Evolutionary conservation across 345 rosid species (phyloP).

Genomic region (Melaleuca quinquenervia): DNA sequence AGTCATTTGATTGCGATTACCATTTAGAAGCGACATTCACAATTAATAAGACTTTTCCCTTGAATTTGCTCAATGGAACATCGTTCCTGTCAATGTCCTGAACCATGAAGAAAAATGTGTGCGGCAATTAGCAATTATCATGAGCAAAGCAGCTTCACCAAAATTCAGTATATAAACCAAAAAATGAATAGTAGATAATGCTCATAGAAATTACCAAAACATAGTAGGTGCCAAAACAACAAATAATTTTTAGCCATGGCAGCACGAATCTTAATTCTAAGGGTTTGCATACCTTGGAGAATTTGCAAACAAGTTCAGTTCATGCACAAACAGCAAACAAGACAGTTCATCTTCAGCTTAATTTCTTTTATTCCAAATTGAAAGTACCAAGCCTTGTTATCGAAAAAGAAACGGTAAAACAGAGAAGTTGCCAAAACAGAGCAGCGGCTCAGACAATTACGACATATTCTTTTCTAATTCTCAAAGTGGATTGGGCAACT

Average conservation of each 20-base stretch:
- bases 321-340: background rate
- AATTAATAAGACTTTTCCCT: slow-evolving; percentile 78
- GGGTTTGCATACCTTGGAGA: background rate
- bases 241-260: background rate
- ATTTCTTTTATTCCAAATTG: background rate
- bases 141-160: background rate
- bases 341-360: background rate
- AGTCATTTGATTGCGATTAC: slow-evolving; percentile 7
- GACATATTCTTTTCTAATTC: background rate
- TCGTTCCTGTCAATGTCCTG: slow-evolving; percentile 89
- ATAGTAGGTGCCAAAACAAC: background rate
- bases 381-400: background rate
- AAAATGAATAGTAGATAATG: background rate
- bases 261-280: background rate
- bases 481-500: background rate
- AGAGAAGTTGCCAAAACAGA: background rate
- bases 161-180: background rate
- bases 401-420: background rate
- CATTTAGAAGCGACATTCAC: slow-evolving; percentile 97
- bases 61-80: slow-evolving; percentile 63
- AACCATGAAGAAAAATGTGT: background rate
- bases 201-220: background rate
- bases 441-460: background rate
- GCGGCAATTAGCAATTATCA: background rate
- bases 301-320: background rate